phyloP scores from a whole-genome alignment of 106 monocot species.

The Dactylorhiza incarnata region DNA sequence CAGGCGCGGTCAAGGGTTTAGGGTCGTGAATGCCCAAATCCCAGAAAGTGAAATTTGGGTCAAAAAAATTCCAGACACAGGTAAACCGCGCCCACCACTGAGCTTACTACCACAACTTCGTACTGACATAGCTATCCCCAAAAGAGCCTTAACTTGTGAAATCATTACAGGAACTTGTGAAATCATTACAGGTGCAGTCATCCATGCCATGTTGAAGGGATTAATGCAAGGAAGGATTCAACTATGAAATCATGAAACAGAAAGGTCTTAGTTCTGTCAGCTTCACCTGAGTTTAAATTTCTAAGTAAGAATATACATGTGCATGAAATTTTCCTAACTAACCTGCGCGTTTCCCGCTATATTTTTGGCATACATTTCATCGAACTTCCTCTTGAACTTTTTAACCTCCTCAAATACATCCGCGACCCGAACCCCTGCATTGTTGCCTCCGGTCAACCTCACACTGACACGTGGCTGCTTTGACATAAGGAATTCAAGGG shows the following conservation, averaged over 20 bases:
- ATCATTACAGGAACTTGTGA: too few relatives aligned
- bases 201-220: too few relatives aligned
- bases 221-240: too few relatives aligned
- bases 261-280: not conserved
- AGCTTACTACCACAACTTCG: too few relatives aligned
- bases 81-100: too few relatives aligned
- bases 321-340: not conserved
- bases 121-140: too few relatives aligned
- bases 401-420: conserved; percentile 65
- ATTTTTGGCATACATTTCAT: conserved; percentile 45
- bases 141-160: too few relatives aligned
- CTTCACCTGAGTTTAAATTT: not conserved
- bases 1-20: too few relatives aligned
- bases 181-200: too few relatives aligned
- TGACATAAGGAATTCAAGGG: conserved; percentile 84
- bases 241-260: not conserved
- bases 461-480: conserved; percentile 75
- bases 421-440: conserved; percentile 43
- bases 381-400: conserved; percentile 53
- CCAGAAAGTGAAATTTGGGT: too few relatives aligned
- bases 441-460: conserved; percentile 45
- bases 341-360: conserved; percentile 25
- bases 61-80: too few relatives aligned
- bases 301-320: not conserved
- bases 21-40: too few relatives aligned